phyloP scores from a whole-genome alignment of 306 rosid species.

The Purshia tridentata region DNA sequence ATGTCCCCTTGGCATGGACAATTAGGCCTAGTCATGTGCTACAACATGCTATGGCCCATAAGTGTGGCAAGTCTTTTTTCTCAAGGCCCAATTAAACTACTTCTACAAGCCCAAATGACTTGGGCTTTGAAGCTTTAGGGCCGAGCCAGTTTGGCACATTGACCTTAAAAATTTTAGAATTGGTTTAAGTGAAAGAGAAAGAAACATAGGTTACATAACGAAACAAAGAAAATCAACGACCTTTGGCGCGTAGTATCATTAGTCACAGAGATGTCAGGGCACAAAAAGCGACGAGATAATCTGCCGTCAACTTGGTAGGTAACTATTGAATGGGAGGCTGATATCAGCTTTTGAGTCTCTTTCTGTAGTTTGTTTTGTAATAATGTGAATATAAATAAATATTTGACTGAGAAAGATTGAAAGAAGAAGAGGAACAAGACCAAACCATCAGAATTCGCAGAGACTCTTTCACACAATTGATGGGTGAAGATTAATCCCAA shows the following conservation, averaged over 20 bases:
- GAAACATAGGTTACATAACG: too few relatives aligned
- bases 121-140: too few relatives aligned
- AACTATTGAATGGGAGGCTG: neutral
- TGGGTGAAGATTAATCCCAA: neutral
- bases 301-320: neutral
- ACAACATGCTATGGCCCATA: too few relatives aligned
- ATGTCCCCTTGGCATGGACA: too few relatives aligned
- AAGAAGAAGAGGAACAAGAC: neutral
- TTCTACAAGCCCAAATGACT: too few relatives aligned
- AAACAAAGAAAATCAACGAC: too few relatives aligned
- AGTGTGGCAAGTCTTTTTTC: too few relatives aligned
- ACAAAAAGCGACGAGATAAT: neutral
- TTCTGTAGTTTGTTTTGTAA: neutral
- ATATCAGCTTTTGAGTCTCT: neutral
- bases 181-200: too few relatives aligned
- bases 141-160: too few relatives aligned
- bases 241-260: neutral
- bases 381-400: neutral
- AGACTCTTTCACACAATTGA: neutral
- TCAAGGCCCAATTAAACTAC: too few relatives aligned
- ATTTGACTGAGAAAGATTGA: neutral
- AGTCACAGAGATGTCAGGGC: neutral
- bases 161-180: too few relatives aligned
- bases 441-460: constrained; percentile 3
- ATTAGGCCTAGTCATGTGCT: too few relatives aligned